Base-by-base conservation (phyloP, 169 alveolate genomes). In the Plasmodium yoelii region DNA sequence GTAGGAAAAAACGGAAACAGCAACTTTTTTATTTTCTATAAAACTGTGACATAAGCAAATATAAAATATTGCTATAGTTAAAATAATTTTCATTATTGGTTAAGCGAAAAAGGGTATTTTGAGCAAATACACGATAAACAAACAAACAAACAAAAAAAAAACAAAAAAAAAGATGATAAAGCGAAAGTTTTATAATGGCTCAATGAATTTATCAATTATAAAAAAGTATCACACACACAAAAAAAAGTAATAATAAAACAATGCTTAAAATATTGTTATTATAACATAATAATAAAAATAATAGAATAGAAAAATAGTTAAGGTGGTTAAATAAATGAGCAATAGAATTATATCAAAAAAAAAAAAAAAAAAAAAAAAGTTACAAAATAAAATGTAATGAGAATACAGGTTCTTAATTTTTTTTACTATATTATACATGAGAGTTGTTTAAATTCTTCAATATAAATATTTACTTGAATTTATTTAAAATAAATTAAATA, bases 1-100 rank as follows among this genome's bases (percentile, higher is more conserved):
- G 61, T 65, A 80, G 5, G 90, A 60, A 59, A 57, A 59, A 80
- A 67, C 63, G 18, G 70, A 59, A 53, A 22, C 13, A 24, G 9
- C 56, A 1, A 53, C 24, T 53, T 65, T 64, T 18, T 39, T 22
- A 42, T 56, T 44, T 34, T 8, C 46, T 80, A 57, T 65, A 19
- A 56, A 44, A 12, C 39, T 39, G 19, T 39, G 39, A 7, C 61
- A 42, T 47, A 80, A 69, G 15, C 46, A 53, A 46, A 53, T 15
- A 39, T 22, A 80, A 42, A 80, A 28, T 15, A 80, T 39, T n/a
- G 47, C 15, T 19, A 80, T n/a, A 26, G 90, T 68, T 0, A 75
- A 19, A 56, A 51, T 47, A 22, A 2, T 75, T 13, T 8, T 34
- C 88, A 75, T 75, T 63, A 63, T 42, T 18, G 19, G 53, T 13